These are phyloP conservation scores for Heliamphora ciliata DNA, from an alignment of 179 eudicot species.

Conservation along the genomic window DNA sequence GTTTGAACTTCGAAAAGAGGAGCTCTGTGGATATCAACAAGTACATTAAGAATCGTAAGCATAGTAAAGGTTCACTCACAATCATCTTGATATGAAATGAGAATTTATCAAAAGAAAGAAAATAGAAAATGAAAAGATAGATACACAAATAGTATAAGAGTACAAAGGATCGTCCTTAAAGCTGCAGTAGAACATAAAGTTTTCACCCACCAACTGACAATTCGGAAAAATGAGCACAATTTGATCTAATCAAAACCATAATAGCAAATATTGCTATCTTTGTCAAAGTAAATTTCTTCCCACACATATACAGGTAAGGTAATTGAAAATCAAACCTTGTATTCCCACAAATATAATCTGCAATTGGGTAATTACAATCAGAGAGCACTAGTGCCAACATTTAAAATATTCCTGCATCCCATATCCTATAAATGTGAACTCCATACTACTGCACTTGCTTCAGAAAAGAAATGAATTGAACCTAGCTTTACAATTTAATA, in stretches of 20 bases:
- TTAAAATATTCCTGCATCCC: background rate
- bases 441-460: background rate
- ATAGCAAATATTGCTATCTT: background rate
- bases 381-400: background rate
- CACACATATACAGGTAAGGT: background rate
- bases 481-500: background rate
- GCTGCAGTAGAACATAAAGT: background rate
- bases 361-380: no score
- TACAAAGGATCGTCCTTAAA: background rate
- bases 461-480: background rate
- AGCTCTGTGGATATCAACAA: constrained; percentile 52
- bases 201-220: background rate
- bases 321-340: background rate
- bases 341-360: constrained; percentile 3
- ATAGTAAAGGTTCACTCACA: background rate
- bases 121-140: background rate
- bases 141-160: background rate
- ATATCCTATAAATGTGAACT: background rate
- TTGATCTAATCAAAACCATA: background rate
- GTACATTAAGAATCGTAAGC: constrained; percentile 6
- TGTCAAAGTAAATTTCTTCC: background rate
- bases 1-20: constrained; percentile 98
- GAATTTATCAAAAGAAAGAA: background rate
- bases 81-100: background rate
- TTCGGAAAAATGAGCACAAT: constrained; percentile 1